Conservation (phyloP, 768 basidiomycete species). For the Guyanaporus albipodus region DNA sequence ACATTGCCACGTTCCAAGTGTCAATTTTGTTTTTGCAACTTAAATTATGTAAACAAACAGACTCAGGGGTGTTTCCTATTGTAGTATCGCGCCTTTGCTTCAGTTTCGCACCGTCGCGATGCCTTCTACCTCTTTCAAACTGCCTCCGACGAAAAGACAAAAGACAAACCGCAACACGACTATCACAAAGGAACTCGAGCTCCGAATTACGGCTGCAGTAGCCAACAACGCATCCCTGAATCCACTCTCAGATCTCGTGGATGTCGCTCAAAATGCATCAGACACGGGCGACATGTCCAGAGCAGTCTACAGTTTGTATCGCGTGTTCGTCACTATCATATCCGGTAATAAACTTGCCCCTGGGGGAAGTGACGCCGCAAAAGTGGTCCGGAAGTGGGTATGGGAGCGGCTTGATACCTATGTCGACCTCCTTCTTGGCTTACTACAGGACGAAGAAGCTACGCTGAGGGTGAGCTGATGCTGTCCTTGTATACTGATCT, state of each 20-base stretch:
- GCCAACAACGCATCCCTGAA: slow-evolving; percentile 65
- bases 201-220: slow-evolving; percentile 50
- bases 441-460: slow-evolving; percentile 77
- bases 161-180: slow-evolving; percentile 32
- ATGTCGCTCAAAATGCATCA: slow-evolving; percentile 44
- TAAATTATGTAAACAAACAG: too few relatives aligned
- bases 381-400: slow-evolving; percentile 72
- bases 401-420: slow-evolving; percentile 71
- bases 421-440: slow-evolving; percentile 59
- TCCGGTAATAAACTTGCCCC: slow-evolving; percentile 51
- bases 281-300: slow-evolving; percentile 63
- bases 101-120: slow-evolving; percentile 11
- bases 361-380: slow-evolving; percentile 49
- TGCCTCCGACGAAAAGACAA: slow-evolving; percentile 49
- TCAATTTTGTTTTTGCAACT: too few relatives aligned
- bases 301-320: slow-evolving; percentile 77
- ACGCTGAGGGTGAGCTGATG: slow-evolving; percentile 57
- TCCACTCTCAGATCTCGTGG: slow-evolving; percentile 67
- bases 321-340: slow-evolving; percentile 67
- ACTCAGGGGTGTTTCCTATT: slow-evolving; percentile 3
- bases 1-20: too few relatives aligned
- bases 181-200: slow-evolving; percentile 49
- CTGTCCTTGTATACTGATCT: background rate
- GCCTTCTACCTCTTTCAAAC: slow-evolving; percentile 44
- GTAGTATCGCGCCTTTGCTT: background rate